A percentile compares a stretch with the other conserved stretches of the same genome.
Conservation (phyloP, 1,284 basidiomycete species). For the Lentinula novae-zelandiae region DNA sequence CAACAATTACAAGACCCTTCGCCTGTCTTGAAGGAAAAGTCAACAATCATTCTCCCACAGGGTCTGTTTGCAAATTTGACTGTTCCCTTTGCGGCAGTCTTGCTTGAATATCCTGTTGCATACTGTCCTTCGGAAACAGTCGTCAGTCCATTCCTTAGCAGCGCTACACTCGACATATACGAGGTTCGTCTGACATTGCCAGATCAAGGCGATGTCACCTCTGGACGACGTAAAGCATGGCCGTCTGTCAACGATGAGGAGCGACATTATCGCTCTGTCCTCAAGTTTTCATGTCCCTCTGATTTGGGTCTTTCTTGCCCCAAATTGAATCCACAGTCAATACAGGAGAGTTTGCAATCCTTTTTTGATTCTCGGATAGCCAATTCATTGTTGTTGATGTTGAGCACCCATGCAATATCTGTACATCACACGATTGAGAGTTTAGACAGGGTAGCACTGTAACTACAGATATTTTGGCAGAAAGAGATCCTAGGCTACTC, state of each 20-base stretch:
- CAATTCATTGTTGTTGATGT: constrained; percentile 10
- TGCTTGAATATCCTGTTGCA: constrained; percentile 57
- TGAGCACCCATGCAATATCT: constrained; percentile 10
- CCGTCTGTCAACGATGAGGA: neutral
- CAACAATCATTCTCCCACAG: constrained; percentile 24
- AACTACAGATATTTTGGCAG: constrained; percentile 1
- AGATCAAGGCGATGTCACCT: neutral
- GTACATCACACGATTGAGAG: constrained; percentile 29
- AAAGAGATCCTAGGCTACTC: constrained; percentile 28
- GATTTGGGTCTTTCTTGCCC: constrained; percentile 4
- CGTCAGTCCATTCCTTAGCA: constrained; percentile 32
- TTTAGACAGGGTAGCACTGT: constrained; percentile 38
- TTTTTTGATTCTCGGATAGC: constrained; percentile 19
- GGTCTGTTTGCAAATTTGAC: constrained; percentile 22
- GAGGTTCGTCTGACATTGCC: constrained; percentile 25
- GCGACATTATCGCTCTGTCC: constrained; percentile 1
- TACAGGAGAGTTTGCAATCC: constrained; percentile 2
- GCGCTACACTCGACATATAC: constrained; percentile 45
- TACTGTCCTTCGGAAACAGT: constrained; percentile 36
- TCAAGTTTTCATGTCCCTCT: constrained; percentile 21
- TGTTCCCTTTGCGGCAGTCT: constrained; percentile 47
- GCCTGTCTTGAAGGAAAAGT: neutral
- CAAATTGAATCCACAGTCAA: neutral
- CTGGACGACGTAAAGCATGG: neutral
- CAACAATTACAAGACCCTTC: constrained; percentile 12